Evolutionary conservation across 345 rosid genomes (phyloP).

Genomic region (Crucihimalaya himalaica): DNA sequence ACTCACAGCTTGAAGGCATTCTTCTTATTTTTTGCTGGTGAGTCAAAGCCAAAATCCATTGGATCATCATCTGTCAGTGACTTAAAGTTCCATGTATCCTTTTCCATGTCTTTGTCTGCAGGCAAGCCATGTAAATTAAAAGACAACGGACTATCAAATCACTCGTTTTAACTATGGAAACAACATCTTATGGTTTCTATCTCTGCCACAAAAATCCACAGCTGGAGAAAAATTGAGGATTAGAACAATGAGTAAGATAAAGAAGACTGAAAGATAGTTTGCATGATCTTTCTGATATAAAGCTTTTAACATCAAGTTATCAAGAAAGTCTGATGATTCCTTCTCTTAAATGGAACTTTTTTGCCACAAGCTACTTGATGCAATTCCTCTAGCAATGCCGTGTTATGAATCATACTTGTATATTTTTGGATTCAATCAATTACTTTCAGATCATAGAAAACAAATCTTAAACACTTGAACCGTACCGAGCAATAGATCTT

Average conservation of each 20-base stretch:
- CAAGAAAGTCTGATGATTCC: constrained; percentile 5
- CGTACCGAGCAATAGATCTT: constrained; percentile 52
- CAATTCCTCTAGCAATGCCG: not conserved
- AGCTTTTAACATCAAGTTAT: constrained; percentile 10
- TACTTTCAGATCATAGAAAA: not conserved
- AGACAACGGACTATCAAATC: not conserved
- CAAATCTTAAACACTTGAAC: not conserved
- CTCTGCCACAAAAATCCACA: constrained; percentile 3
- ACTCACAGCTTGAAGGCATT: constrained; percentile 78
- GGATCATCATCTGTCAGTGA: constrained; percentile 59
- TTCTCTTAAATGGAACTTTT: not conserved
- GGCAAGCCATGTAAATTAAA: constrained; percentile 17
- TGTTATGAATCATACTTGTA: not conserved
- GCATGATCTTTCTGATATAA: constrained; percentile 21
- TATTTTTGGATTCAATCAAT: not conserved
- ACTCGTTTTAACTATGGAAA: not conserved
- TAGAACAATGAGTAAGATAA: constrained; percentile 3
- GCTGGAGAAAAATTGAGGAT: not conserved
- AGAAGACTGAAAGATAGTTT: not conserved
- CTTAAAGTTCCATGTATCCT: constrained; percentile 77
- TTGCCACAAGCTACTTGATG: not conserved
- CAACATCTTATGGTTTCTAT: constrained; percentile 18
- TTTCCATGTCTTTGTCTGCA: constrained; percentile 77
- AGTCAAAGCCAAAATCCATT: constrained; percentile 69
- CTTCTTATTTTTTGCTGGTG: constrained; percentile 61